phyloP scores from a whole-genome alignment of 345 rosid genomes.

The Citrus hindsii region DNA sequence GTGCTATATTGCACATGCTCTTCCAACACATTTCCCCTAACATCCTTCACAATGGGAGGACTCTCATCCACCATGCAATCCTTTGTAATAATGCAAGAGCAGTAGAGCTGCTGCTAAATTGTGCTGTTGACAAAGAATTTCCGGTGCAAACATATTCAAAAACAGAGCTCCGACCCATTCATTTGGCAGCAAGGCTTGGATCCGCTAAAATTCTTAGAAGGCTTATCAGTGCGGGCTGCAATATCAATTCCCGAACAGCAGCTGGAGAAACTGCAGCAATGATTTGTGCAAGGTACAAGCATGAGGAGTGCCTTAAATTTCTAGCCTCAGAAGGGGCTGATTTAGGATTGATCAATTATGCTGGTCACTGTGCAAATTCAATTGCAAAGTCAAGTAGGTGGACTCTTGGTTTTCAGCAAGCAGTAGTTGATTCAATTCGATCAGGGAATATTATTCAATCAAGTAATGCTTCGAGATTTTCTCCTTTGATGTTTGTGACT shows the following conservation, averaged over 20 bases:
- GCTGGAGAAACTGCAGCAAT: conserved; percentile 58
- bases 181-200: conserved; percentile 52
- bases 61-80: conserved; percentile 60
- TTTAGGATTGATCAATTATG: conserved; percentile 39
- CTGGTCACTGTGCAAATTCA: conserved; percentile 37
- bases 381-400: conserved; percentile 36
- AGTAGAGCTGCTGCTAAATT: conserved; percentile 36
- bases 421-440: conserved; percentile 35
- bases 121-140: conserved; percentile 41
- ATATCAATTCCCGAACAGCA: conserved; percentile 45
- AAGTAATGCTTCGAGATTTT: conserved; percentile 35
- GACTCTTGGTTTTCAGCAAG: conserved; percentile 43
- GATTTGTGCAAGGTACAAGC: conserved; percentile 48
- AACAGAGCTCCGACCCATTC: conserved; percentile 39
- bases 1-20: conserved; percentile 49
- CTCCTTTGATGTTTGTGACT: conserved; percentile 29
- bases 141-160: conserved; percentile 29
- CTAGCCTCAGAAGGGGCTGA: conserved; percentile 52
- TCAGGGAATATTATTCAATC: conserved; percentile 39
- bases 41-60: conserved; percentile 45
- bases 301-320: conserved; percentile 36
- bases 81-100: conserved; percentile 53
- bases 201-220: conserved; percentile 29
- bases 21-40: conserved; percentile 29
- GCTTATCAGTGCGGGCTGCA: conserved; percentile 36